A percentile compares a stretch with the other conserved stretches of the same genome.
Conservation (phyloP, 1,139 yeast species). For the Suhomyces ambrosiae region DNA sequence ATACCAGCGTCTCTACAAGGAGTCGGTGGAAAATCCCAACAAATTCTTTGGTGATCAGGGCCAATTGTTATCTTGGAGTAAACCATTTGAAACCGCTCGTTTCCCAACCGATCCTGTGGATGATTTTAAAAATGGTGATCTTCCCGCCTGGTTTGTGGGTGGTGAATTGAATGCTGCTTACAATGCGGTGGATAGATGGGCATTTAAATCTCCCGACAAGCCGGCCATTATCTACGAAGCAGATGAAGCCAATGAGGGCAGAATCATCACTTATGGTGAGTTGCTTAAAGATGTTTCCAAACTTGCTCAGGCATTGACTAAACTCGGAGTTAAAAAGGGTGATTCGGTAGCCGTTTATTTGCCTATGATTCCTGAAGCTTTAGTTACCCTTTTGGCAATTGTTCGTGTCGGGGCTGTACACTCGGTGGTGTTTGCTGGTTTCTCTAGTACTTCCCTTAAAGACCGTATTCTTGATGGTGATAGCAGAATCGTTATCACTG, state of each 20-base stretch:
- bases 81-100: constrained; percentile 60
- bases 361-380: constrained; percentile 86
- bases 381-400: constrained; percentile 72
- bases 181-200: constrained; percentile 83
- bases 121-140: constrained; percentile 65
- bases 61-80: constrained; percentile 62
- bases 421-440: constrained; percentile 85
- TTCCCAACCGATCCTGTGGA: constrained; percentile 51
- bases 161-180: constrained; percentile 78
- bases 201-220: constrained; percentile 66
- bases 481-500: constrained; percentile 71
- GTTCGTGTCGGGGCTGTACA: constrained; percentile 80
- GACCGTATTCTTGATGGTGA: constrained; percentile 81
- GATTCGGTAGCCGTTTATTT: constrained; percentile 84
- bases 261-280: constrained; percentile 68
- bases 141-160: constrained; percentile 76
- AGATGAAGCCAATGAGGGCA: constrained; percentile 70
- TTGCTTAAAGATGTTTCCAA: constrained; percentile 68
- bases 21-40: constrained; percentile 68
- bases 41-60: constrained; percentile 69
- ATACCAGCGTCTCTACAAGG: constrained; percentile 60
- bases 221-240: constrained; percentile 81
- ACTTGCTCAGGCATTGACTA: constrained; percentile 67
- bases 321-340: constrained; percentile 74
- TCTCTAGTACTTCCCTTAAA: constrained; percentile 70